These are phyloP conservation scores for Pseudogymnoascus sp. DNA, from an alignment of 2,329 filamentous ascomycete genomes.

Conservation along the genomic window DNA sequence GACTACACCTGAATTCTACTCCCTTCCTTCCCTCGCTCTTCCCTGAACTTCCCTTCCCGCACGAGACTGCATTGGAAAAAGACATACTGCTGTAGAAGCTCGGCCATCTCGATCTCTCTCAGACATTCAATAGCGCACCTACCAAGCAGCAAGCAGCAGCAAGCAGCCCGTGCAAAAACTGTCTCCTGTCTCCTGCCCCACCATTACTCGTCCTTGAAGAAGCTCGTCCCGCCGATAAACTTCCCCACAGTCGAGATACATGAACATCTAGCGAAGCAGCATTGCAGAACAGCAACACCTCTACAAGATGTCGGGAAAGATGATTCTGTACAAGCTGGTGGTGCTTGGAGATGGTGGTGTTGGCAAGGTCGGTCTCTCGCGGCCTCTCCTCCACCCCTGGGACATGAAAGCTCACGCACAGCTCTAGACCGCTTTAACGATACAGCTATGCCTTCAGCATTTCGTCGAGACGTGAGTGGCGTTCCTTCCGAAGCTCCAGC, in stretches of 20 bases:
- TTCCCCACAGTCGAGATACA: conserved; percentile 8
- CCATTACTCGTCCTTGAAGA: conserved; percentile 7
- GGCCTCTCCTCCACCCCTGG: conserved; percentile 3
- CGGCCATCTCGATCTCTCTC: background rate
- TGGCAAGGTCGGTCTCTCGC: conserved; percentile 56
- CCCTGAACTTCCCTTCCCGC: conserved; percentile 1
- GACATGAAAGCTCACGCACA: conserved; percentile 9
- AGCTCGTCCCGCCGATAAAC: conserved; percentile 10
- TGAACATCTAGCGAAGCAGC: conserved; percentile 6
- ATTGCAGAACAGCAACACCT: conserved; percentile 1
- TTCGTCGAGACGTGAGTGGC: conserved; percentile 72
- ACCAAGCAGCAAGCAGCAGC: background rate
- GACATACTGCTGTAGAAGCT: conserved; percentile 4
- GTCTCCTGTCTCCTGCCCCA: conserved; percentile 9
- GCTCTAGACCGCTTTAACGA: conserved; percentile 67
- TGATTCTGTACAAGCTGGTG: conserved; percentile 94
- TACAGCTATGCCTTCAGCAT: conserved; percentile 95
- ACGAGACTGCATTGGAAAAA: conserved; percentile 5
- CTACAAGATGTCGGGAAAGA: conserved; percentile 69
- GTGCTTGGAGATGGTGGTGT: conserved; percentile 91
- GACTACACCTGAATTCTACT: conserved; percentile 1
- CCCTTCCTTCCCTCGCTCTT: conserved; percentile 7
- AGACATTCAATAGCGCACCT: background rate
- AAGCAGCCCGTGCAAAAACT: background rate
- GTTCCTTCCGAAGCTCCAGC: conserved; percentile 1